Evolutionary conservation across 2,329 filamentous ascomycete genomes (phyloP), one percentile per base, ranked within the genome.

Genomic region (Aspergillus ustus): DNA sequence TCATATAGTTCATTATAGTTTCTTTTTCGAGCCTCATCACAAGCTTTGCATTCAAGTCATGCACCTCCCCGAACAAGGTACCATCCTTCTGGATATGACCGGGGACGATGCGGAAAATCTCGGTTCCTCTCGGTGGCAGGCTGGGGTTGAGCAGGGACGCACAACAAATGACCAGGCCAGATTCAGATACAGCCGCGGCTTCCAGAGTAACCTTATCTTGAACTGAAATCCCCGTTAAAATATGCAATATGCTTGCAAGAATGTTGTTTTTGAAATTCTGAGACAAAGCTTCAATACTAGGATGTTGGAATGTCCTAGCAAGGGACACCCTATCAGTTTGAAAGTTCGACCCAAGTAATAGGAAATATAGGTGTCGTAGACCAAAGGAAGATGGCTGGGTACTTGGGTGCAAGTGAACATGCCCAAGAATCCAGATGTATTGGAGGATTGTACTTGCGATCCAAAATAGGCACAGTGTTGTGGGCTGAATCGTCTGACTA

Each of bases 341-440:
- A 20, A 4, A 11, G 5, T 29, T 8, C 4, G 11, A 8, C 22
- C 13, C 22, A 3, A 48, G 28, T n/a, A 20, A 31, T 7, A 52
- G 6, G 29, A 31, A 31, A 28, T 52, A 52, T 29, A 52, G 49
- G 5, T 31, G 9, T 7, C 28, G 25, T 22, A 52, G 49, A 7
- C 49, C 49, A n/a, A 28, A 22, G 28, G 25, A 31, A n/a, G 49
- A 52, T 34, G 49, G 49, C 19, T 52, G 22, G 6, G 34, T 52
- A 31, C 29, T 52, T 5, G 28, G 22, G 31, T 52, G 49, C 25
- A 52, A 52, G 22, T 22, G 19, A 13, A 28, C 22, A 15, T 19
- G 22, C n/a, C 28, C 25, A 52, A 52, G 49, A n/a, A 52, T 52
- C 49, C 49, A 52, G 28, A 52, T 28, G 25, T 52, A 52, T 25